These are phyloP conservation scores for Bothriochloa decipiens DNA, from an alignment of 176 grass and related monocot species.

Conservation along the genomic window DNA sequence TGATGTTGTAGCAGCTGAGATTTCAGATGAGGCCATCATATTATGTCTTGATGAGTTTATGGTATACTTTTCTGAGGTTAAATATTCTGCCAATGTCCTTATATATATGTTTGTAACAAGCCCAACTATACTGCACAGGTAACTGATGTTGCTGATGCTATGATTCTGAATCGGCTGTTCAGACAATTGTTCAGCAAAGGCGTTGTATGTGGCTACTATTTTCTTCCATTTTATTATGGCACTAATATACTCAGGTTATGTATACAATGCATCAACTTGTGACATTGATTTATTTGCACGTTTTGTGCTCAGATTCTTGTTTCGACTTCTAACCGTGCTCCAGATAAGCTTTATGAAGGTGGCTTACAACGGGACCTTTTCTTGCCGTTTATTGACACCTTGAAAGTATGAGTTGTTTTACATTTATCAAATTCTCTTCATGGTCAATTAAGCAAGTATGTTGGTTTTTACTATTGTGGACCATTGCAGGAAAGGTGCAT, in stretches of 20 bases:
- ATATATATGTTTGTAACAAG: constrained; percentile 10
- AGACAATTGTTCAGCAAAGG: constrained; percentile 90
- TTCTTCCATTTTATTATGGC: constrained; percentile 30
- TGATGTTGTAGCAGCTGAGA: constrained; percentile 93
- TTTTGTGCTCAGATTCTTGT: constrained; percentile 72
- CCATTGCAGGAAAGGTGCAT: constrained; percentile 80
- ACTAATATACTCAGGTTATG: constrained; percentile 16
- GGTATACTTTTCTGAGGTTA: constrained; percentile 51
- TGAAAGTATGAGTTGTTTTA: constrained; percentile 67
- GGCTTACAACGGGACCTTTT: constrained; percentile 69
- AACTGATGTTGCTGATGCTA: constrained; percentile 95
- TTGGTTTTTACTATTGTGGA: constrained; percentile 29
- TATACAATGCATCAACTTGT: constrained; percentile 31
- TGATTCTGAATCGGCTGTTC: constrained; percentile 92
- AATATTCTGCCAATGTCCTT: not conserved
- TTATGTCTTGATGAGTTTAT: constrained; percentile 99
- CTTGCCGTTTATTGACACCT: constrained; percentile 83
- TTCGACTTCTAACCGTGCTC: constrained; percentile 88
- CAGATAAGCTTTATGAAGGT: constrained; percentile 57
- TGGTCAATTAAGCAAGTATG: constrained; percentile 14
- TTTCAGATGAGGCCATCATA: constrained; percentile 91
- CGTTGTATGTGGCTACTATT: constrained; percentile 63
- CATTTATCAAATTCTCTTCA: constrained; percentile 14
- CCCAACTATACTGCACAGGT: constrained; percentile 51
- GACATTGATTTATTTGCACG: constrained; percentile 21